Conservation (phyloP, 129 eudicot species). For the Helichrysum umbraculigerum region DNA sequence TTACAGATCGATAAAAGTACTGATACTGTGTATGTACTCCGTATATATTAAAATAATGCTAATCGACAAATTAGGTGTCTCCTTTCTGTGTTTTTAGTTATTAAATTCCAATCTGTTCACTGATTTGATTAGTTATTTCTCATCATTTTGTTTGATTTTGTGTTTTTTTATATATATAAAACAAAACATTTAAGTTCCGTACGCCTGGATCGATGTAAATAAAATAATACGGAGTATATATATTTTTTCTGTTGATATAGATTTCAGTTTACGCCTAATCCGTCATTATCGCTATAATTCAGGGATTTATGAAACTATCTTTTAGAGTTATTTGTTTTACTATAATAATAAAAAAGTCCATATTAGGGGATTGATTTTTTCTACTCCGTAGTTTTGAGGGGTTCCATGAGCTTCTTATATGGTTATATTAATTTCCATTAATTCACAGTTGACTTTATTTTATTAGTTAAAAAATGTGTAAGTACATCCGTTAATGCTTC, state of each 20-base stretch:
- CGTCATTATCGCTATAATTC: constrained; percentile 18
- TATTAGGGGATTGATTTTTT: neutral
- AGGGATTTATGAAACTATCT: constrained; percentile 1
- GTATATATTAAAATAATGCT: constrained; percentile 11
- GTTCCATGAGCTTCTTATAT: neutral
- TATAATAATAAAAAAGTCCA: neutral
- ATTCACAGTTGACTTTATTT: constrained; percentile 19
- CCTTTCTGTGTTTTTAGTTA: neutral
- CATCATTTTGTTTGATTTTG: constrained; percentile 35
- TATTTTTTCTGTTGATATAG: neutral
- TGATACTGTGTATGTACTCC: neutral
- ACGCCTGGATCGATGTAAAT: constrained; percentile 26
- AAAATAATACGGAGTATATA: neutral
- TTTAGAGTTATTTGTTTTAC: neutral
- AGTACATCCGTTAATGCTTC: neutral
- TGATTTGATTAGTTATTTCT: constrained; percentile 21
- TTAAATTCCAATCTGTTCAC: neutral
- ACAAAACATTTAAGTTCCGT: constrained; percentile 24
- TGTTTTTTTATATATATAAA: constrained; percentile 18
- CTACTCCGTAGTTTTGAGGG: neutral
- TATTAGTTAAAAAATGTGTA: neutral
- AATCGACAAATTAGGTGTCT: constrained; percentile 30
- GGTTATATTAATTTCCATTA: neutral
- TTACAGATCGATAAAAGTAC: constrained; percentile 21
- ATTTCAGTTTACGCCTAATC: constrained; percentile 26